Percentiles rank a stretch among this genome's conserved stretches.
These are phyloP conservation scores for Ganoderma multipileum DNA, from an alignment of 1,284 basidiomycete species.

Conservation along the genomic window DNA sequence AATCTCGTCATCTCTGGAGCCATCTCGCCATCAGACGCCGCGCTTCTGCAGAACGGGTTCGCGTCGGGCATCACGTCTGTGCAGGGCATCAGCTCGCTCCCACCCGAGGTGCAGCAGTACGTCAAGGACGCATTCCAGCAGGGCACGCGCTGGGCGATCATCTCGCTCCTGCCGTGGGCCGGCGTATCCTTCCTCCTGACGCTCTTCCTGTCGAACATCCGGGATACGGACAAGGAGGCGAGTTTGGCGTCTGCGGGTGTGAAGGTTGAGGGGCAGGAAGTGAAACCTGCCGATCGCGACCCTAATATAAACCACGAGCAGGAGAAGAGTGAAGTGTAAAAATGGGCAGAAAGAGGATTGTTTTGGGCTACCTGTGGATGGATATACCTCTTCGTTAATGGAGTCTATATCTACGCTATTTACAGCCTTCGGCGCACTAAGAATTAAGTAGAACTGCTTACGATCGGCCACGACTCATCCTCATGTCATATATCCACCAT, in stretches of 20 bases:
- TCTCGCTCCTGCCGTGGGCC: constrained; percentile 56
- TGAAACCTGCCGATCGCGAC: not conserved
- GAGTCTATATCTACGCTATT: not conserved
- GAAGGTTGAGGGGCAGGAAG: not conserved
- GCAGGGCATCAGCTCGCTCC: constrained; percentile 44
- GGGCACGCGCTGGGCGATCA: constrained; percentile 51
- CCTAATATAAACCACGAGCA: not conserved
- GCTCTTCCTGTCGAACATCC: constrained; percentile 48
- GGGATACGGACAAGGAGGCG: constrained; percentile 35
- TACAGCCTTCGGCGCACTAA: not conserved
- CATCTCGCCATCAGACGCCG: constrained; percentile 38
- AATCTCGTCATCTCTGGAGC: constrained; percentile 36
- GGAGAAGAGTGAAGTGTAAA: not conserved
- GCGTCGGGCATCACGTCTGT: constrained; percentile 40
- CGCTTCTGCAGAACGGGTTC: constrained; percentile 35
- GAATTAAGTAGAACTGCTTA: not conserved
- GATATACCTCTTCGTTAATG: not conserved
- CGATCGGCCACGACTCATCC: not conserved
- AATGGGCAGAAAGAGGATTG: not conserved
- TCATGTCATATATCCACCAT: not conserved
- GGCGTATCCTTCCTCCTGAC: constrained; percentile 44
- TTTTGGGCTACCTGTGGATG: not conserved
- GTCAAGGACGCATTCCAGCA: constrained; percentile 49
- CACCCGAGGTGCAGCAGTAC: constrained; percentile 42
- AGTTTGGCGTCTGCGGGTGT: not conserved